Base-by-base conservation (phyloP, 1,284 basidiomycete species). In the Phellopilus nigrolimitatus region DNA sequence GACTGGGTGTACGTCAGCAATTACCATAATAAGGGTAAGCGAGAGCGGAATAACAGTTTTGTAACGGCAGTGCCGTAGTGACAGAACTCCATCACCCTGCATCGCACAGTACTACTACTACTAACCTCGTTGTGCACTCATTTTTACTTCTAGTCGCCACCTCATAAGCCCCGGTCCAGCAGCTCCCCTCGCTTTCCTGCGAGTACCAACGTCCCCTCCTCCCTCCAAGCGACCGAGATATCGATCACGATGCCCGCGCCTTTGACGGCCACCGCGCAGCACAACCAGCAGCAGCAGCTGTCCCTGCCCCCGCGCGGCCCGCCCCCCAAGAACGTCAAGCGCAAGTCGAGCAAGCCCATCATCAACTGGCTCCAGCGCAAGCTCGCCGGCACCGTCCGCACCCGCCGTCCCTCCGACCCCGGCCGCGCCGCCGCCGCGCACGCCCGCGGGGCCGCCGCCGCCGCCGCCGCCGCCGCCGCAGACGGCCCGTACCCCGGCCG, bases 301-400 rank as follows among this genome's bases (percentile, higher is more conserved):
- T 21, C 19, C 24, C 8, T 15, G 15, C 28, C 36, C 40, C 12
- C 39, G 52, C 25, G 17, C 47, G 13, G 28, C 28, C n/a, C n/a
- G 28, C n/a, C 41, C 27, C 25, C 8, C 34, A 46, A 51, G 41
- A 56, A 52, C 45, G 43, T 56, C 15, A 56, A 56, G 22, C 54
- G 43, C 62, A 70, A 39, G 66, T 79, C 84, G 12, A 84, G 88
- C 64, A 91, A 92, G 65, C 91, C 91, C 2, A 84, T 95, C 59
- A 85, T 94, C 62, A 89, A 91, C 60, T 95, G 91, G 91, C 83
- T 95, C 59, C 86, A 91, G 59, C 82, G 90, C 58, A 95, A 95
- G 67, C 73, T 94, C 13, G 82, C 78, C 19, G 85, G 86, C 13
- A 77, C 80, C 12, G 80, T 73, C 27, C 82, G 78, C 57, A 57